Evolutionary conservation across 2,329 filamentous ascomycete species (phyloP), one percentile per base, ranked within the genome.

Genomic region (Ustulina deusta): DNA sequence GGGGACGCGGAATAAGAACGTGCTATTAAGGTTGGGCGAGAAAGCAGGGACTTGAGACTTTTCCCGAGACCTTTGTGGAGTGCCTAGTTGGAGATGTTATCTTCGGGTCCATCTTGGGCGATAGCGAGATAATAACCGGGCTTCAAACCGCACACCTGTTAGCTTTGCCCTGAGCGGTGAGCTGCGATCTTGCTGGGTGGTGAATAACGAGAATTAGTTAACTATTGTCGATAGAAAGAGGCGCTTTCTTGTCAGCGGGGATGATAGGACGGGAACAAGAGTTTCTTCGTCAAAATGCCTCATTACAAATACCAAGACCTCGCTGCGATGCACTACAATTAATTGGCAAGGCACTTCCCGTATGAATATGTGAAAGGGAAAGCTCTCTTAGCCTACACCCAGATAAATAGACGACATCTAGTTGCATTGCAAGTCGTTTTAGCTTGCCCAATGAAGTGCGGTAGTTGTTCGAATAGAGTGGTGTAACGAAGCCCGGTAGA

Each of bases 21-120:
- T 74, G 73, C 69, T 64, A 68, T 72, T 74, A 72, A 73, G 69
- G 71, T 73, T 73, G 73, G 74, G n/a, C 64, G 63, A 72, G 67
- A 69, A 66, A 62, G 62, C 22, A 62, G 58, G 52, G 54, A 54
- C 55, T 44, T 9, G 4, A 51, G 65, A 64, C 63, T 62, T 44
- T 51, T 42, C 32, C 17, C 6, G 51, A 54, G 22, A 40, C 27
- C 27, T 22, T 17, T 48, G 62, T 61, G 62, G 49, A 52, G 25
- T 55, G 46, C 27, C 1, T 29, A 48, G 32, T 59, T 13, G 40
- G 38, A 17, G 44, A 29, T 34, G 38, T 61, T 48, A 61, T 58
- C n/a, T 44, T 49, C 15, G 51, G 36, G 17, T 46, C 20, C 10
- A 40, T 61, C 51, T 61, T 32, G 38, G 27, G 42, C 9, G 38